Evolutionary conservation across 2,329 filamentous ascomycete genomes (phyloP), one percentile per base, ranked within the genome.

Genomic region (Helicocarpus griseus): DNA sequence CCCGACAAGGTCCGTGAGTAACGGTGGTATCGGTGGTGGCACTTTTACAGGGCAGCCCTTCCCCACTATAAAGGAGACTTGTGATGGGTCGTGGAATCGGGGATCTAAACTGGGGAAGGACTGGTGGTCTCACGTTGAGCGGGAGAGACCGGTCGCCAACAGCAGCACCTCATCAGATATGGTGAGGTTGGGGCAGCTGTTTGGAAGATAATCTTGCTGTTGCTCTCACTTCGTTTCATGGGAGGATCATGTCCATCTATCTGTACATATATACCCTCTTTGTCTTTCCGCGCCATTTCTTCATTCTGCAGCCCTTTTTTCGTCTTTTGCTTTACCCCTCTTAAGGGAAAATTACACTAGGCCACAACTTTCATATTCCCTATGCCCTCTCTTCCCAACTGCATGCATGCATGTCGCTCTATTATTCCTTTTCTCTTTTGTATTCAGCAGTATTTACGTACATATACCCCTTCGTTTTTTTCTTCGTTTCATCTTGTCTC

Each of bases 41-140:
- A 24, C 21, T 13, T 28, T 21, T 31, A 19, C 11, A n/a, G 43
- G 49, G 9, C 49, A 53, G 24, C 59, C 69, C 5, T 67, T 66
- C 9, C 72, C 69, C 69, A 64, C 67, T 17, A 9, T n/a, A 6
- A 66, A 65, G 51, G 70, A 72, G 49, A 65, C 63, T n/a, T 73
- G 70, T 53, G 72, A 68, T 38, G 70, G 70, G 7, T 66, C 68
- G 5, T 73, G 70, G 70, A 73, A 73, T 53, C 64, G 64, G 40
- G 58, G 60, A 17, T 68, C 71, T 54, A 49, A 50, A 24, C 58
- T 48, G 38, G 69, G 69, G 22, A 65, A 69, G 35, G 70, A 72
- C 22, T 73, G 70, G 70, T 72, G 70, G 70, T 69, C 65, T 52
- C 70, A 73, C 53, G 65, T 70, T 59, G 70, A 73, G 57, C 64